Evolutionary conservation across 192 early-diverging fungal species (phyloP).

Genomic region (Dimargaris xerosporica): DNA sequence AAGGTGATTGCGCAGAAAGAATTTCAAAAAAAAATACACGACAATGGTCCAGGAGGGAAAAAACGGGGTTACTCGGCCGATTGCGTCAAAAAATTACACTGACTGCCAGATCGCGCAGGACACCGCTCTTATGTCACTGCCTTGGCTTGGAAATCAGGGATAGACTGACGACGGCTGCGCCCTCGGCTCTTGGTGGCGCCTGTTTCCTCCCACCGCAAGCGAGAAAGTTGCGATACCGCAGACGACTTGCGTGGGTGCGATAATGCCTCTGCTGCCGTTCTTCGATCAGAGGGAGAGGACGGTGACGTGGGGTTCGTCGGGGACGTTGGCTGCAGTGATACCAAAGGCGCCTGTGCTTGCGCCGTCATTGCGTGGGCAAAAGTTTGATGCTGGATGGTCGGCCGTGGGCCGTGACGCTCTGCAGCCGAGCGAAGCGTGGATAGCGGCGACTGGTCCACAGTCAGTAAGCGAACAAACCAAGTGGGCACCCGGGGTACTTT

Average conservation of each 20-base stretch:
- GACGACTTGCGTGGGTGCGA: not conserved
- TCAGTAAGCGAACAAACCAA: slow-evolving; percentile 11
- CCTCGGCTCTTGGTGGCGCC: not conserved
- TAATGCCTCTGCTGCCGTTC: not conserved
- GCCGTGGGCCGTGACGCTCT: not conserved
- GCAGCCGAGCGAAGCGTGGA: not conserved
- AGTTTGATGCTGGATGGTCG: not conserved
- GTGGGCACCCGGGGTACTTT: slow-evolving; percentile 10
- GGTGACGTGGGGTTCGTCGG: not conserved
- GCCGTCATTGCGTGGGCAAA: not conserved
- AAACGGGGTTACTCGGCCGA: too few relatives aligned
- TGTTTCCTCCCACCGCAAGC: not conserved
- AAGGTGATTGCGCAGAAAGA: too few relatives aligned
- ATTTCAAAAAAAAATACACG: too few relatives aligned
- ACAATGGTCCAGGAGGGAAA: too few relatives aligned
- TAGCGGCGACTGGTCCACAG: not conserved
- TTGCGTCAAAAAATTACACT: too few relatives aligned
- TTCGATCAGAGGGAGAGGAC: not conserved
- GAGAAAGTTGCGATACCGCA: not conserved
- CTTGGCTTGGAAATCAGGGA: slow-evolving; percentile 11
- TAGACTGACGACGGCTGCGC: not conserved
- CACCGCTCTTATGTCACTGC: too few relatives aligned
- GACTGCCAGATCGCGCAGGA: too few relatives aligned
- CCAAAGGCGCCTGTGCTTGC: not conserved
- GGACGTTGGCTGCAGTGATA: not conserved